A percentile compares a stretch with the other conserved stretches of the same genome.
Conservation (phyloP, 139 green algal genomes). For the Chlorella sp. region DNA sequence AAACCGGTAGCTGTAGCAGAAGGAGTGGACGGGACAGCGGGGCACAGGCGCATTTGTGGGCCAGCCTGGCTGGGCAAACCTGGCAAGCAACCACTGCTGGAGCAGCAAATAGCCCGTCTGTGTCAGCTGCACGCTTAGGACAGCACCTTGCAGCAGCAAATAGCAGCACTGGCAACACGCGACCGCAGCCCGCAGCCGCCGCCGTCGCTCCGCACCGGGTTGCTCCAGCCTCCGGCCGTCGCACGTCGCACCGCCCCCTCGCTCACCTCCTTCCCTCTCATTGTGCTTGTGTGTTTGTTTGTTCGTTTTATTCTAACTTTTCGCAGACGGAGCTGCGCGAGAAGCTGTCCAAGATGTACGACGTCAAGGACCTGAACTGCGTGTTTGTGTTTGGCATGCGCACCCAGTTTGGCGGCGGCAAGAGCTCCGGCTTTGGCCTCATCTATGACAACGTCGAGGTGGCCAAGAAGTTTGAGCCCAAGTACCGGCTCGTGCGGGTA, state of each 20-base stretch:
- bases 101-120: neutral
- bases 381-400: constrained; percentile 98
- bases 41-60: neutral
- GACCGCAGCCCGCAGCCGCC: neutral
- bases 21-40: neutral
- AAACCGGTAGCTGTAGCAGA: neutral
- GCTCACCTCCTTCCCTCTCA: neutral
- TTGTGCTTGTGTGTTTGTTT: neutral
- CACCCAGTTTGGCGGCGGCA: constrained; percentile 99
- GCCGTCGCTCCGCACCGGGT: no score
- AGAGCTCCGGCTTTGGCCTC: constrained; percentile 98
- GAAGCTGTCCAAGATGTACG: constrained; percentile 97
- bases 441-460: constrained; percentile 98
- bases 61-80: no score
- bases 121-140: no score
- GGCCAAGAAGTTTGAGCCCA: constrained; percentile 98
- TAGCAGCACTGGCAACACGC: no score
- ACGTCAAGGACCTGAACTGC: constrained; percentile 87
- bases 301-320: no score
- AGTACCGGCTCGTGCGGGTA: constrained; percentile 93
- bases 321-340: constrained; percentile 89
- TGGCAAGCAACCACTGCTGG: neutral
- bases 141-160: no score
- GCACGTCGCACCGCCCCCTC: neutral
- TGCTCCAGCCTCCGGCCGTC: neutral